phyloP scores from a whole-genome alignment of 805 yeast genomes.

The Candida anglica region DNA sequence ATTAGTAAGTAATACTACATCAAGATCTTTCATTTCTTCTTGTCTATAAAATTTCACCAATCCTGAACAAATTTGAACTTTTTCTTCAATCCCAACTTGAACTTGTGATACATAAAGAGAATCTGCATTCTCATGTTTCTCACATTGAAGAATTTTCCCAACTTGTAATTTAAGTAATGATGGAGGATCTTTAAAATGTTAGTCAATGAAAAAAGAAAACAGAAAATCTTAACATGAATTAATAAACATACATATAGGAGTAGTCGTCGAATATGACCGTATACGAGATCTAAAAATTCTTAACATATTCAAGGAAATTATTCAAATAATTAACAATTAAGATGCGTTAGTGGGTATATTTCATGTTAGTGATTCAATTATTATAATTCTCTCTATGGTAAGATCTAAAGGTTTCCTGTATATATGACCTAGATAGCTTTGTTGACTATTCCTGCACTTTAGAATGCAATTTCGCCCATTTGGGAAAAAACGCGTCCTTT shows the following conservation, averaged over 20 bases:
- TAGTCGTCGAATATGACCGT: no score
- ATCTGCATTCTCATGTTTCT: conserved; percentile 54
- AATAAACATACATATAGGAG: no score
- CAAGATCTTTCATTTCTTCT: conserved; percentile 31
- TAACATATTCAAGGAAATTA: no score
- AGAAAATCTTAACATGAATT: background rate
- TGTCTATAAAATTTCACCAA: conserved; percentile 42
- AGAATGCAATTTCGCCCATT: conserved; percentile 1
- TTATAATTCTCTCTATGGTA: no score
- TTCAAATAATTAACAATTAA: no score
- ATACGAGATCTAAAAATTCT: no score
- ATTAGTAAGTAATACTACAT: conserved; percentile 54
- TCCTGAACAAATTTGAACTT: conserved; percentile 57
- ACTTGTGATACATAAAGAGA: conserved; percentile 55
- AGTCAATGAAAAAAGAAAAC: background rate
- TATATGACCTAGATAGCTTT: no score
- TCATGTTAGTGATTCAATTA: no score
- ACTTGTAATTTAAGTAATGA: conserved; percentile 29
- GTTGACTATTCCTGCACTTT: no score
- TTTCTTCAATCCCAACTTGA: conserved; percentile 14
- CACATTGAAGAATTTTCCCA: conserved; percentile 45
- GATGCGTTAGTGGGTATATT: no score
- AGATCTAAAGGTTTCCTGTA: no score
- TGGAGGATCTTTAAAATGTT: conserved; percentile 16
- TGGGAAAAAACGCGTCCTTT: no score